Conservation (phyloP, 2,329 filamentous ascomycete genomes). For the Juglanconis sp. region DNA sequence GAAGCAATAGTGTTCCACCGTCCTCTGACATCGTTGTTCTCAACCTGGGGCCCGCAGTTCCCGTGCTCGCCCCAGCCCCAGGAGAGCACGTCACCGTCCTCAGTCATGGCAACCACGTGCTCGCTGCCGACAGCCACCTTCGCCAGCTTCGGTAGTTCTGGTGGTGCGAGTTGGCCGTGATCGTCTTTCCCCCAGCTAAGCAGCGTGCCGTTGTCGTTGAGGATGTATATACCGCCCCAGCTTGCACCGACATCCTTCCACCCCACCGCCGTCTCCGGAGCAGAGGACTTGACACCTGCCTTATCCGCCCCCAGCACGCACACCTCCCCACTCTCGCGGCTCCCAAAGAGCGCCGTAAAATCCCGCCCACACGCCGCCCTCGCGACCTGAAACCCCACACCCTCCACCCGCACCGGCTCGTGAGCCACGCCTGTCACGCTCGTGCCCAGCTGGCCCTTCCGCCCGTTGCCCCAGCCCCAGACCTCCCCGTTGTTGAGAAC, state of each 20-base stretch:
- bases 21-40: constrained; percentile 64
- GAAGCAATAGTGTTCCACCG: constrained; percentile 66
- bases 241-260: constrained; percentile 73
- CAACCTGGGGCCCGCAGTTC: constrained; percentile 76
- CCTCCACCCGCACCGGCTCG: constrained; percentile 58
- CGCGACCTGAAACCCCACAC: constrained; percentile 57
- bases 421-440: constrained; percentile 48
- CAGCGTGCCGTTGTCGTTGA: constrained; percentile 59
- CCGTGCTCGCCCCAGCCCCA: constrained; percentile 99
- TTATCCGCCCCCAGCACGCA: constrained; percentile 72
- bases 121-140: constrained; percentile 83
- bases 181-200: constrained; percentile 80
- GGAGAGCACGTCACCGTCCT: constrained; percentile 64
- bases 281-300: constrained; percentile 59
- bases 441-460: constrained; percentile 78
- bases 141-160: constrained; percentile 53
- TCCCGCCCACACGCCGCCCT: constrained; percentile 78
- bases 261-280: constrained; percentile 48
- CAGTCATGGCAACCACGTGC: constrained; percentile 73
- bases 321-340: constrained; percentile 55
- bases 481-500: constrained; percentile 72
- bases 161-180: constrained; percentile 74
- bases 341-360: constrained; percentile 71
- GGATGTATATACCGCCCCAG: constrained; percentile 78
- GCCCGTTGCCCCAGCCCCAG: constrained; percentile 84